Evolutionary conservation across 2,329 filamentous ascomycete species (phyloP).

Genomic region (Colletotrichum kahawae): DNA sequence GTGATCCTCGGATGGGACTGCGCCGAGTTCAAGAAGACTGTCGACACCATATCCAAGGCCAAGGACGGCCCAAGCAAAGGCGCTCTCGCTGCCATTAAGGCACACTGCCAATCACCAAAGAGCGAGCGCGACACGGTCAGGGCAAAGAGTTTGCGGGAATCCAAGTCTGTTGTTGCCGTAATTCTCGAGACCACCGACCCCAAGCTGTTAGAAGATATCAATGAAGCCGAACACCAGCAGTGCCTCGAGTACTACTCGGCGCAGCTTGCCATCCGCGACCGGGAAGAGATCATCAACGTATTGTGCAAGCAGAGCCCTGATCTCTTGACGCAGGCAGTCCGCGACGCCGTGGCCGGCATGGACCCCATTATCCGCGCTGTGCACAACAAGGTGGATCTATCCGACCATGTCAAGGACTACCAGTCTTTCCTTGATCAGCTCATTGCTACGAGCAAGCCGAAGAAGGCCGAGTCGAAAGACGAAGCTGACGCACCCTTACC

Average conservation of each 20-base stretch:
- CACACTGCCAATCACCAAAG: constrained; percentile 58
- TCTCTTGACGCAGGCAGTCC: constrained; percentile 71
- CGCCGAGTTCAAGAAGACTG: constrained; percentile 69
- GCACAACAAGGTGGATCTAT: constrained; percentile 74
- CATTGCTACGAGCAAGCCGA: constrained; percentile 62
- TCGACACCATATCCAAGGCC: constrained; percentile 67
- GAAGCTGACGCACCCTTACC: constrained; percentile 46
- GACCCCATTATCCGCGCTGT: constrained; percentile 76
- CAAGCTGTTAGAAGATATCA: constrained; percentile 50
- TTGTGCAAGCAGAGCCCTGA: constrained; percentile 75
- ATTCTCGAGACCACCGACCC: constrained; percentile 65
- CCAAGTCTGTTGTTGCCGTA: constrained; percentile 67
- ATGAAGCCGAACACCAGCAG: constrained; percentile 64
- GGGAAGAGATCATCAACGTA: constrained; percentile 70
- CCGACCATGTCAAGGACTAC: constrained; percentile 68
- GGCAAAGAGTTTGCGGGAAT: constrained; percentile 52
- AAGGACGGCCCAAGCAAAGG: constrained; percentile 64
- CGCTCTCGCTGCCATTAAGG: constrained; percentile 64
- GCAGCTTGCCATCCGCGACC: constrained; percentile 73
- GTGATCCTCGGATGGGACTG: constrained; percentile 77
- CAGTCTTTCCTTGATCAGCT: constrained; percentile 76
- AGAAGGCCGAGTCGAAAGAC: constrained; percentile 30
- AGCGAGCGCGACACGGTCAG: constrained; percentile 65
- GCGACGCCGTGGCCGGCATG: constrained; percentile 69
- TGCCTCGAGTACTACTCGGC: constrained; percentile 75